Percentiles rank a stretch among this genome's conserved stretches.
phyloP scores from a whole-genome alignment of 306 rosid genomes.

The Arachis stenosperma region DNA sequence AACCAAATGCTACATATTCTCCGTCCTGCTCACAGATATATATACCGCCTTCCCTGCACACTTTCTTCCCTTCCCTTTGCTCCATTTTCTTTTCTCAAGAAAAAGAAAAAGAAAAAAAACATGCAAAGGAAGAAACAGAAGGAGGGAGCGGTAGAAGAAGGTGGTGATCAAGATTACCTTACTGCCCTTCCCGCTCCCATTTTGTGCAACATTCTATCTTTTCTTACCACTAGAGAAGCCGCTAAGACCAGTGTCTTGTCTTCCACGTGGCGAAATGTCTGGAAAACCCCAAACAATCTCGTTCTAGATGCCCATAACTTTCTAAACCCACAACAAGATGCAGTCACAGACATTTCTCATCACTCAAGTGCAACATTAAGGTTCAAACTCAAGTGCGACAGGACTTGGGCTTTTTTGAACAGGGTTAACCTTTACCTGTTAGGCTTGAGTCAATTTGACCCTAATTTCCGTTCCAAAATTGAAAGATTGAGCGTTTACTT shows the following conservation, averaged over 20 bases:
- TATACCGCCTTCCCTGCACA: neutral
- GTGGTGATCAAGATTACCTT: conserved; percentile 33
- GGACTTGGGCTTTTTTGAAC: conserved; percentile 12
- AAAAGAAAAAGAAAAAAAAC: neutral
- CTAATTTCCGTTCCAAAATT: neutral
- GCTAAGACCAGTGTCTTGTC: conserved; percentile 44
- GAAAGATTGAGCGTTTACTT: conserved; percentile 28
- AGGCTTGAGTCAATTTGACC: neutral
- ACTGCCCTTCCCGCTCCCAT: conserved; percentile 33
- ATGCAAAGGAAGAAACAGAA: neutral
- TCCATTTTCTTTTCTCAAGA: conserved; percentile 27
- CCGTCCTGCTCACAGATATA: neutral
- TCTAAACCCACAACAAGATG: conserved; percentile 17
- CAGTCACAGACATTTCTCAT: neutral
- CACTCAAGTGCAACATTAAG: neutral
- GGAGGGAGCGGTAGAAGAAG: conserved; percentile 16
- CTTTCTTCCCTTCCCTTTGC: neutral
- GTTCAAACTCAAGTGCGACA: neutral
- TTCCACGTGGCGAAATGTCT: conserved; percentile 31
- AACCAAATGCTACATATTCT: neutral
- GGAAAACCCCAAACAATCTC: conserved; percentile 31
- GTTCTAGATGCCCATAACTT: conserved; percentile 39
- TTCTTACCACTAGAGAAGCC: conserved; percentile 32
- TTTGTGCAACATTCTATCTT: conserved; percentile 37
- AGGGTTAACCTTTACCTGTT: conserved; percentile 34